phyloP scores from a whole-genome alignment of 306 rosid species.

The Senna siamea region DNA sequence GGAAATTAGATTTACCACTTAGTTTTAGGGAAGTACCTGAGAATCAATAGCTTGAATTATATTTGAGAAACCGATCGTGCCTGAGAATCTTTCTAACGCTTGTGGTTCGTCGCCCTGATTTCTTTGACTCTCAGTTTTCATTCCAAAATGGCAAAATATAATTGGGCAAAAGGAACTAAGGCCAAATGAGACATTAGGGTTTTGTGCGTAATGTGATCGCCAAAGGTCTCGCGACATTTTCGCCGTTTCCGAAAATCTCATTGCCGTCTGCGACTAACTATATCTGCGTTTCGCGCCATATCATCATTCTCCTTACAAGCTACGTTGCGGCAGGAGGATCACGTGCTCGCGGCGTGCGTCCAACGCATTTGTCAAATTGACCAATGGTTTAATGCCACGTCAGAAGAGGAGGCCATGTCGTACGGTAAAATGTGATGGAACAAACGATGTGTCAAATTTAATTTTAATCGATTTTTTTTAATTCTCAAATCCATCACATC shows the following conservation, averaged over 20 bases:
- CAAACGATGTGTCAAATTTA: no score
- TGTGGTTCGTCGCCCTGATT: background rate
- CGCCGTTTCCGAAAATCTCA: constrained; percentile 38
- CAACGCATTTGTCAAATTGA: background rate
- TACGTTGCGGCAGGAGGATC: background rate
- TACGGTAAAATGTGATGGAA: no score
- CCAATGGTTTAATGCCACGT: background rate
- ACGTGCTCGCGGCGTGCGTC: background rate
- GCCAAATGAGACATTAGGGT: constrained; percentile 47
- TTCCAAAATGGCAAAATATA: background rate
- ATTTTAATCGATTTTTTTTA: no score
- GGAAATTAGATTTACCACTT: background rate
- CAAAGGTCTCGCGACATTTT: constrained; percentile 49
- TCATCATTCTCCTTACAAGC: background rate
- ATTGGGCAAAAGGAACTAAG: background rate
- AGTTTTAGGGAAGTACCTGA: constrained; percentile 33
- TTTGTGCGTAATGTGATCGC: constrained; percentile 33
- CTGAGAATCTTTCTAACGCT: background rate
- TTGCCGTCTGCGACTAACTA: constrained; percentile 41
- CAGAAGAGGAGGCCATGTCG: no score
- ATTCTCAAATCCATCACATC: no score
- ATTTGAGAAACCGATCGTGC: background rate
- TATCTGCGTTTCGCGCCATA: constrained; percentile 38
- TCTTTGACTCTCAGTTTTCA: constrained; percentile 3
- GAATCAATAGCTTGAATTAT: background rate